Base-by-base conservation (phyloP, 1,284 basidiomycete species). In the Naganishia liquefaciens region DNA sequence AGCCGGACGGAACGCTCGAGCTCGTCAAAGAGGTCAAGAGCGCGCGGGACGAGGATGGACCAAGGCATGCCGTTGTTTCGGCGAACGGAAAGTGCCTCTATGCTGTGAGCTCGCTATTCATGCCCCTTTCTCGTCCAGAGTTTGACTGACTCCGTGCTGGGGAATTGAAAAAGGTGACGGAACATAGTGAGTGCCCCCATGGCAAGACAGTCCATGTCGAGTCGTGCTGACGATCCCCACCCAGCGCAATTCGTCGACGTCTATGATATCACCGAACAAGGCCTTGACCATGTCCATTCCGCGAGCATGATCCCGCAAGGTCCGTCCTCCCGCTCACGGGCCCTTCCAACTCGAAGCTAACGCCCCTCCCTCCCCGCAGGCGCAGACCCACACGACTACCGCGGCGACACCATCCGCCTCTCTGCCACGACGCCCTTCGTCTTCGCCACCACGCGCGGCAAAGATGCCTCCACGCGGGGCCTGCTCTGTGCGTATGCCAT, bases 391-490 rank as follows among this genome's bases (percentile, higher is more conserved):
- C 52, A 68, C 46, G 53, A 57, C 53, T 68, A 65, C 69, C 74
- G 78, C 53, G 78, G 77, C 5, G 77, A 79, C 67, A 78, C 77
- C 15, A 72, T 79, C 28, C 71, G 78, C 1, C 62, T 77, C 27
- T 78, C 77, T 17, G 68, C 66, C 23, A 63, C 73, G 15, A 53
- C 70, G 2, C 66, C 55, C 0, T 74, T 72, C 67, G 70, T 79
- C 43, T 77, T 75, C 62, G 77, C 75, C 13, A 78, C 77, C 5
- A 79, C 76, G 0, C 70, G 77, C 6, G 76, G 76, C 27, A 68
- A 76, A 13, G 69, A 70, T 15, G 30, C 70, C 6, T 66, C 67
- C 1, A 72, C 71, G 5, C 72, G 70, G 25, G 77, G 77, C 2
- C 77, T 72, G 68, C 73, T 79, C 17, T 72, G 75, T 13, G 73